A percentile compares a stretch with the other conserved stretches of the same genome.
These are phyloP conservation scores for Chenopodium formosanum DNA, from an alignment of 148 eudicot genomes.

Conservation along the genomic window DNA sequence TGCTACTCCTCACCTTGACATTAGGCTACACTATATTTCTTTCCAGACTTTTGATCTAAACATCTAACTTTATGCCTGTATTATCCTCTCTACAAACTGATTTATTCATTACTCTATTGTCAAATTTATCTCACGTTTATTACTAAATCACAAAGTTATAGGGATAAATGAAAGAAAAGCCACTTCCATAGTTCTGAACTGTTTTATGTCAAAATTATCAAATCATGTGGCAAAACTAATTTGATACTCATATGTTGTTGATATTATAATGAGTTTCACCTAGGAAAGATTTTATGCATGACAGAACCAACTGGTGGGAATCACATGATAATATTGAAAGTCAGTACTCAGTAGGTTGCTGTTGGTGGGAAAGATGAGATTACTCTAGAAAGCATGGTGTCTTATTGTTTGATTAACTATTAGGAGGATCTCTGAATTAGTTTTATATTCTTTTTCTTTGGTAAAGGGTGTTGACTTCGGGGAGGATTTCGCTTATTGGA, in stretches of 20 bases:
- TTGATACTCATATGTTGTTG: background rate
- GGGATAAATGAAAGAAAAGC: background rate
- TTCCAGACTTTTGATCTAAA: conserved; percentile 18
- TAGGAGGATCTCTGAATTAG: conserved; percentile 28
- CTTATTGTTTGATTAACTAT: conserved; percentile 9
- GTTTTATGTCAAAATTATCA: background rate
- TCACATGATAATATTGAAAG: background rate
- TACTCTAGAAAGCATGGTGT: background rate
- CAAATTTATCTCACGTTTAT: background rate
- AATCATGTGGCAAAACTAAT: background rate
- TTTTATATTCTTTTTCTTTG: conserved; percentile 39
- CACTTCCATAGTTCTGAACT: background rate
- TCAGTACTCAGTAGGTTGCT: background rate
- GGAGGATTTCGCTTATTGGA: conserved; percentile 60
- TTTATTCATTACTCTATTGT: background rate
- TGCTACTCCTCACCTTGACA: conserved; percentile 42
- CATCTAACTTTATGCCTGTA: background rate
- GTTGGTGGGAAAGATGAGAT: background rate
- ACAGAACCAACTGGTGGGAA: background rate
- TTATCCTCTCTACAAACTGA: background rate
- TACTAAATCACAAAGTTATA: background rate
- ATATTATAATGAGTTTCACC: background rate
- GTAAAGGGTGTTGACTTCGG: conserved; percentile 59
- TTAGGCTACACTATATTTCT: conserved; percentile 35
- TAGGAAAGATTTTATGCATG: background rate